Evolutionary conservation across 371 early-diverging fungal species (phyloP), one percentile per base, ranked within the genome.

Genomic region (Coemansia sp.): DNA sequence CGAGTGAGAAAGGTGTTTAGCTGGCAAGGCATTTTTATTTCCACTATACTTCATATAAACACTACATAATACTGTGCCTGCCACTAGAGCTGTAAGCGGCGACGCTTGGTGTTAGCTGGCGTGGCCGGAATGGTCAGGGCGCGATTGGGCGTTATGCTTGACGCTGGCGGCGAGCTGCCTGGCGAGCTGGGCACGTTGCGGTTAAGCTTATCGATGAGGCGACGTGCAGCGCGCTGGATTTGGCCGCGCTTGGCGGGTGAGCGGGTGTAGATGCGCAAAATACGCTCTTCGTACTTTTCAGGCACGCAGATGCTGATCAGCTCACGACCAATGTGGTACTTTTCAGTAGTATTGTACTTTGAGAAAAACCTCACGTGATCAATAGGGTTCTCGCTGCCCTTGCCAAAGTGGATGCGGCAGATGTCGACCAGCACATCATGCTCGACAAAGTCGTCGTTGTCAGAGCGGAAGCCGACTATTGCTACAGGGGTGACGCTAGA

Each of bases 311-410:
- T 26, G 7, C 91, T 90, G 9, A 93, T 88, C 62, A 90, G 83
- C 39, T 89, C 85, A 66, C 85, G 86, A 1, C 85, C 76, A 23
- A 93, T 87, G 23, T 82, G 83, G 53, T 91, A 90, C 39, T 87
- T 86, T 41, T 82, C 84, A 39, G 80, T 58, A 19, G 80, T 73
- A 53, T 86, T 83, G 64, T 82, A 87, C 69, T 92, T 92, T 7
- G 86, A 87, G 76, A 84, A 95, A 64, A 97, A 96, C 32, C 84
- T 84, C 60, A 96, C 85, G 9, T 81, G 81, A 54, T 95, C 93
- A 2, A 95, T 90, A 0, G 98, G 97, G 66, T 97, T 95, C 21
- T 83, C 78, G 57, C 87, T 87, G 54, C 86, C 86, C 90, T 92
- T 91, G 5, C 91, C 91, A 78, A 90, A 95, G 74, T 90, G 90